phyloP scores from a whole-genome alignment of 1,284 basidiomycete species.

The Xanthoconium separans region DNA sequence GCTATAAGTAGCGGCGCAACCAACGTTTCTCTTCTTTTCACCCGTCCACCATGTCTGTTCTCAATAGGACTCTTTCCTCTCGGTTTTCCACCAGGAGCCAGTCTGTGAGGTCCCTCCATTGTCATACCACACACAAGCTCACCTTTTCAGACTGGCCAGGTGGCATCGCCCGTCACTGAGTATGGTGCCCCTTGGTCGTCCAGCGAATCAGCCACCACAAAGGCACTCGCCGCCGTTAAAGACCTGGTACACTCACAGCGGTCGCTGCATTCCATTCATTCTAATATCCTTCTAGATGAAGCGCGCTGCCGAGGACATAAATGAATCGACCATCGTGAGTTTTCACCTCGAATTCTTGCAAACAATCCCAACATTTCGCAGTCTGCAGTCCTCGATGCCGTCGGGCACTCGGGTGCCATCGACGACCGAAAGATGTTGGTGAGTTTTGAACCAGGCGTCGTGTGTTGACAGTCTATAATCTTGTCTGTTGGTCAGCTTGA shows the following conservation, averaged over 20 bases:
- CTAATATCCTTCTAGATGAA: conserved; percentile 21
- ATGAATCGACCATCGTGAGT: conserved; percentile 30
- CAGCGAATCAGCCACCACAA: conserved; percentile 19
- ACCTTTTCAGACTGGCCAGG: conserved; percentile 6
- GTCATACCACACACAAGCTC: not conserved
- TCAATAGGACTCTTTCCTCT: conserved; percentile 30
- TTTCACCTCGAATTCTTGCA: not conserved
- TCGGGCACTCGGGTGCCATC: conserved; percentile 56
- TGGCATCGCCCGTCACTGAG: conserved; percentile 18
- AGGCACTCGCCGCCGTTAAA: conserved; percentile 32
- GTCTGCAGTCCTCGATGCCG: conserved; percentile 54
- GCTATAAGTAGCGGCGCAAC: conserved; percentile 26
- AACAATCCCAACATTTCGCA: conserved; percentile 22
- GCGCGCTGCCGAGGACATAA: conserved; percentile 31
- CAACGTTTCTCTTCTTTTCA: not conserved
- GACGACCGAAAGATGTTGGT: conserved; percentile 65
- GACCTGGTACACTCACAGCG: conserved; percentile 26
- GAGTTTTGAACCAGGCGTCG: conserved; percentile 9
- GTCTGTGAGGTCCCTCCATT: conserved; percentile 16
- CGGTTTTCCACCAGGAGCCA: conserved; percentile 32
- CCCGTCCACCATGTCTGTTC: conserved; percentile 23
- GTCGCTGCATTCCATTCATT: not conserved
- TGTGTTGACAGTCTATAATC: not conserved
- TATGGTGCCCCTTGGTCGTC: conserved; percentile 1
- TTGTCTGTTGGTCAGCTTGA: conserved; percentile 52